These are phyloP conservation scores for Exophiala viscosa DNA, from an alignment of 2,329 filamentous ascomycete genomes.

Conservation along the genomic window DNA sequence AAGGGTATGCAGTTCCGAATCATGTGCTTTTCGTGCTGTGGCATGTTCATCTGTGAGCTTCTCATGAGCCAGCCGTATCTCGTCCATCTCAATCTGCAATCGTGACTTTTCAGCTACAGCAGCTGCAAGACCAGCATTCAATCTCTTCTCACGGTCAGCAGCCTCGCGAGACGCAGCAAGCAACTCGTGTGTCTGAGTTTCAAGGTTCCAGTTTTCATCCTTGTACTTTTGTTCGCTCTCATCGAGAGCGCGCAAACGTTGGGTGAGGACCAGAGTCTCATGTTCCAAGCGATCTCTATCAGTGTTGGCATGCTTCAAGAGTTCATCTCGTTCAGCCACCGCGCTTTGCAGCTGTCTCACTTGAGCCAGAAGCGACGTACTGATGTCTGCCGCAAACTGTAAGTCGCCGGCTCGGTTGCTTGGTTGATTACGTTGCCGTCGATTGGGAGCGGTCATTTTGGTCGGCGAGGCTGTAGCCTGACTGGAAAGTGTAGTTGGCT, in stretches of 20 bases:
- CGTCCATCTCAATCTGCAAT: slow-evolving; percentile 83
- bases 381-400: slow-evolving; percentile 97
- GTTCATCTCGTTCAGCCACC: slow-evolving; percentile 81
- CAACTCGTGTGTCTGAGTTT: slow-evolving; percentile 85
- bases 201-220: slow-evolving; percentile 97
- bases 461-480: slow-evolving; percentile 82
- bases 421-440: slow-evolving; percentile 86
- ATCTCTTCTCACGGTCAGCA: slow-evolving; percentile 75
- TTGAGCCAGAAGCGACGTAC: slow-evolving; percentile 88
- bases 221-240: slow-evolving; percentile 96
- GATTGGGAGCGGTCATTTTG: slow-evolving; percentile 80
- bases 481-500: slow-evolving; percentile 75
- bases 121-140: slow-evolving; percentile 67
- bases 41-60: slow-evolving; percentile 79
- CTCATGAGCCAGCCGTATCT: slow-evolving; percentile 74
- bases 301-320: slow-evolving; percentile 68
- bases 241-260: slow-evolving; percentile 76
- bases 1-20: slow-evolving; percentile 79
- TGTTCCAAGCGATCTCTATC: slow-evolving; percentile 78
- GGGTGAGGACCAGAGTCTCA: slow-evolving; percentile 73
- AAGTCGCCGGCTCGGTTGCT: slow-evolving; percentile 89
- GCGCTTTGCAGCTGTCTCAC: slow-evolving; percentile 84
- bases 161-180: slow-evolving; percentile 70
- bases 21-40: slow-evolving; percentile 73
- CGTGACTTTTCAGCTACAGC: slow-evolving; percentile 71